A percentile compares a stretch with the other conserved stretches of the same genome.
Evolutionary conservation across 1,284 basidiomycete species (phyloP).

Genomic region (Takashimella tepidaria): DNA sequence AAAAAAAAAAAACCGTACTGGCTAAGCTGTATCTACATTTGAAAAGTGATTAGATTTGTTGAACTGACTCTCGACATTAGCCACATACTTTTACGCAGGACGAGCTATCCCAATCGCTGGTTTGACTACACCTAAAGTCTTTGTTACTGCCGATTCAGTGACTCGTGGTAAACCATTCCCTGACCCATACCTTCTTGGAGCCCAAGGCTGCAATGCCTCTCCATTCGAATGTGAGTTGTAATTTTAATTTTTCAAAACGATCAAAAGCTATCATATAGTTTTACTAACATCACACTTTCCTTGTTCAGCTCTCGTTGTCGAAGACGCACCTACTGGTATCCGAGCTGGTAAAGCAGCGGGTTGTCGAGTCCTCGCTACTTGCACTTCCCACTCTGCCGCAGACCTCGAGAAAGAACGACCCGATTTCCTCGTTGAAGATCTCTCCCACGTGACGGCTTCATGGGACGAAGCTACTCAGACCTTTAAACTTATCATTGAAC

Average conservation of each 20-base stretch:
- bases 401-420: conserved; percentile 48
- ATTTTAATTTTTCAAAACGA: too few species aligned
- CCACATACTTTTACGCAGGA: conserved; percentile 47
- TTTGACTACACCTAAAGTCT: conserved; percentile 46
- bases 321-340: conserved; percentile 52
- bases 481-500: conserved; percentile 45
- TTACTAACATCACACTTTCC: not conserved
- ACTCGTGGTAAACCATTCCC: conserved; percentile 51
- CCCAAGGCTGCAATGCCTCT: conserved; percentile 43
- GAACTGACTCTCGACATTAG: conserved; percentile 11
- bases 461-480: conserved; percentile 42
- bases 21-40: too few species aligned
- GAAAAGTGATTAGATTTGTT: too few species aligned
- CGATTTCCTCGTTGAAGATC: conserved; percentile 49
- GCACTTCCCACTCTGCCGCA: conserved; percentile 48
- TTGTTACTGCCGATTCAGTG: conserved; percentile 50
- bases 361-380: conserved; percentile 48
- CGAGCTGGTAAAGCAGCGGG: conserved; percentile 49
- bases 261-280: too few species aligned
- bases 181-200: conserved; percentile 51
- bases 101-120: conserved; percentile 47
- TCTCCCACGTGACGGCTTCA: conserved; percentile 42
- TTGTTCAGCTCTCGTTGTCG: conserved; percentile 44
- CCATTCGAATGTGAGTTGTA: conserved; percentile 38
- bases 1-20: too few species aligned